phyloP scores from a whole-genome alignment of 805 yeast species.

The Yarrowia phangngaensis region DNA sequence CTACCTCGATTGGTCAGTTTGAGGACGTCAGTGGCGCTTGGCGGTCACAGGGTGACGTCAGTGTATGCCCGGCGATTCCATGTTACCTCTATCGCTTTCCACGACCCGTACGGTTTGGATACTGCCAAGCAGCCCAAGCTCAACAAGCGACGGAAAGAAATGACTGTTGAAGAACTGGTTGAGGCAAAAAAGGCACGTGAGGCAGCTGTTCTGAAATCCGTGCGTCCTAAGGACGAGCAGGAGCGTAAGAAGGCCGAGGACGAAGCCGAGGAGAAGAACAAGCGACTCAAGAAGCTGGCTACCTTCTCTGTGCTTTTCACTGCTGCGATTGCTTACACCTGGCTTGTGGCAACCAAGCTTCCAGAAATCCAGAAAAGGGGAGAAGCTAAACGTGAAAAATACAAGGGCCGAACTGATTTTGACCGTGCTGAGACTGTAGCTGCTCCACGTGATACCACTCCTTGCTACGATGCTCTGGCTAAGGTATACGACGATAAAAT shows the following conservation, averaged over 20 bases:
- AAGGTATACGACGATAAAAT: constrained; percentile 75
- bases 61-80: not conserved
- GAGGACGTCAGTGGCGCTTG: too few species aligned
- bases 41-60: not conserved
- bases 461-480: constrained; percentile 46
- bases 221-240: constrained; percentile 21
- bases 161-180: not conserved
- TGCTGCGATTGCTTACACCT: constrained; percentile 21
- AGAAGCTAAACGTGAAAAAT: constrained; percentile 5
- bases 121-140: constrained; percentile 16
- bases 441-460: constrained; percentile 25
- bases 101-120: constrained; percentile 18
- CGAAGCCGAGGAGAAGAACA: constrained; percentile 22
- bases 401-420: constrained; percentile 11
- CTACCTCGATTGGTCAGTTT: too few species aligned
- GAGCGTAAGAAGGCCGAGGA: constrained; percentile 7
- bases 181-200: constrained; percentile 10
- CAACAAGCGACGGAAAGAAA: constrained; percentile 8
- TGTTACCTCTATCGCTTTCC: not conserved
- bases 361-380: constrained; percentile 19
- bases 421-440: constrained; percentile 14
- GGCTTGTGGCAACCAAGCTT: constrained; percentile 15
- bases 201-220: constrained; percentile 11
- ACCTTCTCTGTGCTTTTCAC: constrained; percentile 8
- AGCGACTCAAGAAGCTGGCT: constrained; percentile 18